These are phyloP conservation scores for Phialophora macrospora DNA, from an alignment of 2,329 filamentous ascomycete species.

Conservation along the genomic window DNA sequence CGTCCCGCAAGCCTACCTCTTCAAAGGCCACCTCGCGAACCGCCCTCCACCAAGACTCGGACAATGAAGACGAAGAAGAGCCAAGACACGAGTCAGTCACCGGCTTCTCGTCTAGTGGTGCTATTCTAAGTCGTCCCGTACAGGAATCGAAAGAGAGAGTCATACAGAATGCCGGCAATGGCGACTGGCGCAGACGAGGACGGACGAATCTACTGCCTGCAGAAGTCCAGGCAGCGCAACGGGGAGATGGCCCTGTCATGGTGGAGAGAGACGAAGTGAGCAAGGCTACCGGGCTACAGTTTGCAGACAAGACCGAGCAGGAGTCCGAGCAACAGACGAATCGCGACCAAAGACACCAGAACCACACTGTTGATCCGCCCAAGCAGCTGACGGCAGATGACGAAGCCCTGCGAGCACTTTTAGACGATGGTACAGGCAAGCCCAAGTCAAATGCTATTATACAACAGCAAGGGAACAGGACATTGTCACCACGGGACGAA, in stretches of 20 bases:
- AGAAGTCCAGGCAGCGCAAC: constrained; percentile 55
- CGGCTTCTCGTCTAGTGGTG: constrained; percentile 57
- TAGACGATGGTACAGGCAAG: constrained; percentile 59
- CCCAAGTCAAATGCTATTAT: constrained; percentile 60
- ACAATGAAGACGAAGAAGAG: constrained; percentile 50
- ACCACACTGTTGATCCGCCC: constrained; percentile 19
- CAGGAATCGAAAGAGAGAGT: constrained; percentile 52
- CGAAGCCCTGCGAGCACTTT: constrained; percentile 68
- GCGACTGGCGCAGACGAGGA: constrained; percentile 51
- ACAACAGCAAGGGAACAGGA: constrained; percentile 43
- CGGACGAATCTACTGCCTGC: constrained; percentile 63
- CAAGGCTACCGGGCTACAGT: constrained; percentile 60
- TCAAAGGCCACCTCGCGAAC: constrained; percentile 18
- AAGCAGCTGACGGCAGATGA: constrained; percentile 55
- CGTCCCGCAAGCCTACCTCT: constrained; percentile 19
- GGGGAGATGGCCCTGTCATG: constrained; percentile 45
- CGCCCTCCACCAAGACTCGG: constrained; percentile 54
- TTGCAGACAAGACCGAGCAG: constrained; percentile 46
- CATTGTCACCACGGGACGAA: constrained; percentile 44
- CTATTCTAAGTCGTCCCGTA: constrained; percentile 49
- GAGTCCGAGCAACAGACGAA: constrained; percentile 27
- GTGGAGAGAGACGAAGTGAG: constrained; percentile 59
- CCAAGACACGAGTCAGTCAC: constrained; percentile 56
- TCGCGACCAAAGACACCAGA: constrained; percentile 3
- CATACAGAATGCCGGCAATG: constrained; percentile 68